Percentiles rank a stretch among this genome's conserved stretches.
These are phyloP conservation scores for Malus orientalis DNA, from an alignment of 306 rosid species.

Conservation along the genomic window DNA sequence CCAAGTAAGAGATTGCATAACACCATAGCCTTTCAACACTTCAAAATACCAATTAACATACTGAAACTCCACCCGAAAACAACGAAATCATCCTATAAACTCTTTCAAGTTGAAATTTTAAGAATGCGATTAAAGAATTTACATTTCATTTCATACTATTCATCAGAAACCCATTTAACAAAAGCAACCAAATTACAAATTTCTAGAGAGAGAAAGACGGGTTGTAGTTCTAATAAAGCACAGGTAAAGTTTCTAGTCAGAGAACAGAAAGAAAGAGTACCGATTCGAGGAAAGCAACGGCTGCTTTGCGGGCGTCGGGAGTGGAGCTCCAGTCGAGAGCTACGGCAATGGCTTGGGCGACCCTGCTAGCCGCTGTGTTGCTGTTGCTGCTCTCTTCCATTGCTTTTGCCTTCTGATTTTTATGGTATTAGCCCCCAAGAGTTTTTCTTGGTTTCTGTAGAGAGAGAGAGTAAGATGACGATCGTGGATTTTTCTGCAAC, in stretches of 20 bases:
- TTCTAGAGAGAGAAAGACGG: background rate
- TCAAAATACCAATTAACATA: background rate
- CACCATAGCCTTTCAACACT: background rate
- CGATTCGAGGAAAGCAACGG: conserved; percentile 67
- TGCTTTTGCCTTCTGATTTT: background rate
- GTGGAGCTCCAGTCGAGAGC: conserved; percentile 81
- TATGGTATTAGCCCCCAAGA: background rate
- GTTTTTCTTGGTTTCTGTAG: background rate
- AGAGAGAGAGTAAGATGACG: background rate
- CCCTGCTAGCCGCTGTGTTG: conserved; percentile 42
- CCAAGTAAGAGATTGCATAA: background rate
- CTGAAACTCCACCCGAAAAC: background rate
- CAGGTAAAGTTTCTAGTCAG: background rate
- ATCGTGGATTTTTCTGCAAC: background rate
- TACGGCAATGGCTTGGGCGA: conserved; percentile 75
- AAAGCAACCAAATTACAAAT: background rate
- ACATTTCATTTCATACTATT: background rate
- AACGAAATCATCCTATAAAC: background rate
- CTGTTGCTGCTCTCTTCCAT: conserved; percentile 46
- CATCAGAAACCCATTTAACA: background rate
- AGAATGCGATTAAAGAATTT: background rate
- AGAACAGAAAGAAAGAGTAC: conserved; percentile 22
- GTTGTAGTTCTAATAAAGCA: background rate
- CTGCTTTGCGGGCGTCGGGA: conserved; percentile 60
- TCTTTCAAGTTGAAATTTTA: background rate